Evolutionary conservation across 441 rosid species (phyloP), one percentile per base, ranked within the genome.

Genomic region (Pelargonium australe): DNA sequence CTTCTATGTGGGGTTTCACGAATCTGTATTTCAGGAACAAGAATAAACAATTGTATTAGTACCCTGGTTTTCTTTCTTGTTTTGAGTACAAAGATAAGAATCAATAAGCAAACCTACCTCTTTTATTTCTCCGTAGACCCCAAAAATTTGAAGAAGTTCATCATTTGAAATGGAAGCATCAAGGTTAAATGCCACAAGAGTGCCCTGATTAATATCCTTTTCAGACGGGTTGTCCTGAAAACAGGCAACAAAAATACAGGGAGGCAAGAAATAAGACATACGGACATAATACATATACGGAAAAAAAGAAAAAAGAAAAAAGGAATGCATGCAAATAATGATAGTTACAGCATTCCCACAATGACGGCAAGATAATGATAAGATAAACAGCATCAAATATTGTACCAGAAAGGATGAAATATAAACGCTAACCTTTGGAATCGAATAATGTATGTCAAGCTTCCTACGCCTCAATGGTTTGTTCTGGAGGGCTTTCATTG

Each of bases 401-500:
- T 4, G 28, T 71, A 47, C 31, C 66, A 53, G 9, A 60, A 76
- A 34, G 41, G 55, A 16, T 23, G 53, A 64, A 71, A 28, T 43
- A 65, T 19, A 68, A 49, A 49, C 16, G 55, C 67, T 60, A 31
- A 83, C 91, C 84, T 83, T 80, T n/a, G 87, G 91, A 77, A 82
- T 81, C 28, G 84, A 84, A 68, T 77, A 86, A 67, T 86, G 87
- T 66, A 86, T 80, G 70, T 85, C 87, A 16, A 86, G 85, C 70
- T 80, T 85, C 80, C 80, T 80, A 28, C 51, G 76, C 77, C 80
- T 74, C 66, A 79, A 31, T 11, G 80, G 75, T 60, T 67, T 76
- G 71, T 80, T 76, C 76, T 86, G 91, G 31, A 86, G 87, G n/a
- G 79, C 78, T 58, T 76, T 77, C 85, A 83, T 84, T 63, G 91